phyloP scores from a whole-genome alignment of 2,329 filamentous ascomycete genomes.

The Metarhizium guizhouense region DNA sequence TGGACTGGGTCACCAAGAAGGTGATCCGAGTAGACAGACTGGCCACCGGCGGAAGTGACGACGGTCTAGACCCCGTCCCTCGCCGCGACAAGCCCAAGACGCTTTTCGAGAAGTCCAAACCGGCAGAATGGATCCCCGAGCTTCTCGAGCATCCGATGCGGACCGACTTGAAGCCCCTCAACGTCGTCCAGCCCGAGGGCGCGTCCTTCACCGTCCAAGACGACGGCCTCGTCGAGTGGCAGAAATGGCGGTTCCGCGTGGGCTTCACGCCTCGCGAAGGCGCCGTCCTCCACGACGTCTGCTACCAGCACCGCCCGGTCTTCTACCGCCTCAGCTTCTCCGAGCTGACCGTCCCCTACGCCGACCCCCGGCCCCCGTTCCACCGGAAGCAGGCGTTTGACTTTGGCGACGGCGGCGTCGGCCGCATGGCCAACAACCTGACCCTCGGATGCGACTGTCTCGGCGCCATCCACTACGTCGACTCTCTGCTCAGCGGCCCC shows the following conservation, averaged over 20 bases:
- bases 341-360: conserved; percentile 65
- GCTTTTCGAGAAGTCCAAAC: conserved; percentile 32
- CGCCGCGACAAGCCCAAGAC: conserved; percentile 30
- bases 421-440: conserved; percentile 57
- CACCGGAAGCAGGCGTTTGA: conserved; percentile 61
- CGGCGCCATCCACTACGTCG: conserved; percentile 57
- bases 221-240: conserved; percentile 46
- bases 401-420: conserved; percentile 55
- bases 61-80: conserved; percentile 30
- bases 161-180: conserved; percentile 56
- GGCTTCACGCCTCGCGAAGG: conserved; percentile 64
- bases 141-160: conserved; percentile 38
- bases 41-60: conserved; percentile 36
- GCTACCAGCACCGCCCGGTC: conserved; percentile 55
- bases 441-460: conserved; percentile 59
- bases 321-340: conserved; percentile 58
- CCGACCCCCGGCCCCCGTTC: conserved; percentile 38
- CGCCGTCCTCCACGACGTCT: conserved; percentile 59
- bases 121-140: conserved; percentile 41
- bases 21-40: conserved; percentile 50
- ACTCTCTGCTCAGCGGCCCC: conserved; percentile 42
- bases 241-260: conserved; percentile 62
- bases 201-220: conserved; percentile 52
- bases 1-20: conserved; percentile 46
- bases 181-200: conserved; percentile 62